These are phyloP conservation scores for Sicyos edulis DNA, from an alignment of 306 rosid genomes.

Conservation along the genomic window DNA sequence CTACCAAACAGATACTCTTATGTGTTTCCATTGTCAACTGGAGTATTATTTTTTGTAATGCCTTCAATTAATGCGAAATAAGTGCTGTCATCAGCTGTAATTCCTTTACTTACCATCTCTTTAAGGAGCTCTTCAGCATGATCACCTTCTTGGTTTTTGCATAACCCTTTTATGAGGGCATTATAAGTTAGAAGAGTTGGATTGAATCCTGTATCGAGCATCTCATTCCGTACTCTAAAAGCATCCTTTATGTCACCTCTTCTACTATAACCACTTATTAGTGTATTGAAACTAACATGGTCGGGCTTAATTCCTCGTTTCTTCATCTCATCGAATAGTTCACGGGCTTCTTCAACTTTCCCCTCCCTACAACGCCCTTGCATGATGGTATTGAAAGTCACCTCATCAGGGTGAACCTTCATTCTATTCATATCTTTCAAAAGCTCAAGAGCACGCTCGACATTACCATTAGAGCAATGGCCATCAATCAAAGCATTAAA, in stretches of 20 bases:
- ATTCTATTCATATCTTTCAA: slow-evolving; percentile 62
- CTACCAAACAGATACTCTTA: slow-evolving; percentile 2
- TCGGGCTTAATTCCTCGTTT: slow-evolving; percentile 75
- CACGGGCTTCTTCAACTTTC: slow-evolving; percentile 76
- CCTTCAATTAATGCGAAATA: slow-evolving; percentile 58
- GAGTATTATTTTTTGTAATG: slow-evolving; percentile 33
- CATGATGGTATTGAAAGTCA: slow-evolving; percentile 83
- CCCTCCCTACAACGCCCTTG: slow-evolving; percentile 76
- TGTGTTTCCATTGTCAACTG: slow-evolving; percentile 29
- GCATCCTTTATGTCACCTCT: slow-evolving; percentile 73
- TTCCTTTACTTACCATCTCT: slow-evolving; percentile 73
- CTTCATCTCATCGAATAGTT: slow-evolving; percentile 73
- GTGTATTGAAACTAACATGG: slow-evolving; percentile 73
- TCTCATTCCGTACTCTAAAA: slow-evolving; percentile 66
- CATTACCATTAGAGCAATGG: slow-evolving; percentile 53
- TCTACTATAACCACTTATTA: slow-evolving; percentile 77
- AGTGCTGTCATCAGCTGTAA: slow-evolving; percentile 71
- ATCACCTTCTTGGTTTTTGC: slow-evolving; percentile 61
- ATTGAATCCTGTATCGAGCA: slow-evolving; percentile 65
- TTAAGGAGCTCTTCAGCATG: slow-evolving; percentile 77
- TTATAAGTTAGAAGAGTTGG: slow-evolving; percentile 85
- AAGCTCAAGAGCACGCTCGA: slow-evolving; percentile 49
- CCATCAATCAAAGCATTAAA: slow-evolving; percentile 82
- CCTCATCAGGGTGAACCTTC: slow-evolving; percentile 64
- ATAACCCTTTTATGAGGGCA: slow-evolving; percentile 69